Evolutionary conservation across 2,329 filamentous ascomycete genomes (phyloP).

Genomic region (Sporothrix euskadiensis): DNA sequence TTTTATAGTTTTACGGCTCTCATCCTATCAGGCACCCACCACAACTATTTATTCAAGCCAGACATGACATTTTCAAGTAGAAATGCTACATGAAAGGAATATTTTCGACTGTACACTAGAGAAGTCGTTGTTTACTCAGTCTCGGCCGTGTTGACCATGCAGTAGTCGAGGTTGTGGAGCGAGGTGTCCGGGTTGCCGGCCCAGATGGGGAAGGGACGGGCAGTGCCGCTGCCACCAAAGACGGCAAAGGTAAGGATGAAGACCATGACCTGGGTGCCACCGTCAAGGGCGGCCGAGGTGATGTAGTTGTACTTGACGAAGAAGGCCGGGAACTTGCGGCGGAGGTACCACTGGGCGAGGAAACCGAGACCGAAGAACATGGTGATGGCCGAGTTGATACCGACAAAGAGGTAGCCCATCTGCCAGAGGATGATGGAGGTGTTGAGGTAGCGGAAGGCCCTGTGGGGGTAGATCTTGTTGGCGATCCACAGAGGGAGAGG

Average conservation of each 20-base stretch:
- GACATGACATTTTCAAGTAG: not conserved
- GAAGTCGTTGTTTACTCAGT: not conserved
- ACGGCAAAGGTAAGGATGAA: slow-evolving; percentile 48
- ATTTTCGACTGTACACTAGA: not conserved
- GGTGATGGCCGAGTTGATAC: slow-evolving; percentile 41
- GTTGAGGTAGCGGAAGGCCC: slow-evolving; percentile 66
- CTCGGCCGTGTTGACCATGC: slow-evolving; percentile 28
- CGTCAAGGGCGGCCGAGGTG: slow-evolving; percentile 44
- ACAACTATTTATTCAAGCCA: not conserved
- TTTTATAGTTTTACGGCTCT: not conserved
- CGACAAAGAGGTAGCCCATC: slow-evolving; percentile 39
- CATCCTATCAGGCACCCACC: not conserved
- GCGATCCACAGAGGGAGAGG: slow-evolving; percentile 50
- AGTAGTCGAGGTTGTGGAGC: slow-evolving; percentile 31
- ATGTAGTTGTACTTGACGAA: slow-evolving; percentile 48
- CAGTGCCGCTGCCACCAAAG: slow-evolving; percentile 46
- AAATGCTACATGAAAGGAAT: not conserved
- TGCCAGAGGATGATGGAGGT: slow-evolving; percentile 34
- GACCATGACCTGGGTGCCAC: slow-evolving; percentile 44
- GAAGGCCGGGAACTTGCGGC: slow-evolving; percentile 40
- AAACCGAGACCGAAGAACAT: slow-evolving; percentile 37
- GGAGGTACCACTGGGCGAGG: slow-evolving; percentile 41
- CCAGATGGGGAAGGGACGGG: slow-evolving; percentile 39
- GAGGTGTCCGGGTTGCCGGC: slow-evolving; percentile 27
- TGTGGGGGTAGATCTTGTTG: slow-evolving; percentile 52